Evolutionary conservation across 805 yeast genomes (phyloP).

Genomic region (Kodamaea kakaduensis): DNA sequence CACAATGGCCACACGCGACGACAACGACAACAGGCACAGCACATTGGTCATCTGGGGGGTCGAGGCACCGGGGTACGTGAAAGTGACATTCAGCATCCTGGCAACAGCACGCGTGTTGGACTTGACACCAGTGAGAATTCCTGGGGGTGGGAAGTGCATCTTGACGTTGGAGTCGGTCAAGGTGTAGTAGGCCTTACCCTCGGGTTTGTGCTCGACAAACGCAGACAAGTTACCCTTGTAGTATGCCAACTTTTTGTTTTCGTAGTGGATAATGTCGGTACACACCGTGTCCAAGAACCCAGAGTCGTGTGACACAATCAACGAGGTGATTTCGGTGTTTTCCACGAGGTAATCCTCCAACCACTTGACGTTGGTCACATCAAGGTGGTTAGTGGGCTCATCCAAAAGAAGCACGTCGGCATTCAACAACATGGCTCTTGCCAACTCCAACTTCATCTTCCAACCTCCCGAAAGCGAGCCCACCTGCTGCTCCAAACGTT

Average conservation of each 20-base stretch:
- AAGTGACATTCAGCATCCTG: conserved; percentile 78
- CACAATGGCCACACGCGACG: conserved; percentile 94
- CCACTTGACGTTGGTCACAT: conserved; percentile 92
- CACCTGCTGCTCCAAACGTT: conserved; percentile 83
- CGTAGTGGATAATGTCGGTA: conserved; percentile 95
- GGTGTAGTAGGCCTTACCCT: conserved; percentile 93
- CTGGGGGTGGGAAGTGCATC: conserved; percentile 99
- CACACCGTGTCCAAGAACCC: conserved; percentile 94
- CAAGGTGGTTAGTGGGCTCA: conserved; percentile 98
- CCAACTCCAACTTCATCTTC: conserved; percentile 98
- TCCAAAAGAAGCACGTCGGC: conserved; percentile 93
- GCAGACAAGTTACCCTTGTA: conserved; percentile 94
- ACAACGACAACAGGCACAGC: conserved; percentile 85
- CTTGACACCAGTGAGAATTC: conserved; percentile 94
- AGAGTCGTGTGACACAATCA: conserved; percentile 97
- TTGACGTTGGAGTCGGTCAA: conserved; percentile 88
- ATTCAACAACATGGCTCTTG: conserved; percentile 97
- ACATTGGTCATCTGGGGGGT: conserved; percentile 78
- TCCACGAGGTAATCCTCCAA: conserved; percentile 78
- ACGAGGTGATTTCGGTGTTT: conserved; percentile 84
- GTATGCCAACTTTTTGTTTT: conserved; percentile 88
- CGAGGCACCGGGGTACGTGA: conserved; percentile 82
- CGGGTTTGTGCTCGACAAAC: conserved; percentile 89
- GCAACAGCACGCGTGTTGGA: conserved; percentile 94
- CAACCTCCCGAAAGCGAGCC: conserved; percentile 98